Conservation (phyloP, 805 yeast genomes). For the Blastobotrys chiropterorum region DNA sequence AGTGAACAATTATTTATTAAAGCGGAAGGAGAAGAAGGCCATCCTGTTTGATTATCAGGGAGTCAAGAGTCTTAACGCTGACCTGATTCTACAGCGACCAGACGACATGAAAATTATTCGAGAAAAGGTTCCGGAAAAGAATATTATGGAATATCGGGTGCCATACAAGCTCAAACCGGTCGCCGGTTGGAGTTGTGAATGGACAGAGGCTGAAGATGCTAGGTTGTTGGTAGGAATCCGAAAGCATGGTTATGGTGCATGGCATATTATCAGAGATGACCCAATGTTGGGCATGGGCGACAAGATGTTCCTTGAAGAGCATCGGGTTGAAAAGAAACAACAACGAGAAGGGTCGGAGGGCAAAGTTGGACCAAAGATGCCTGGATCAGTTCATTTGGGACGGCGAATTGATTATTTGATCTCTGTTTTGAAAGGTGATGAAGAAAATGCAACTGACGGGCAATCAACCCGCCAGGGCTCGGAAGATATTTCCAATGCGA, state of each 20-base stretch:
- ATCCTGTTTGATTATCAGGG: conserved; percentile 82
- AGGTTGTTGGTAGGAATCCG: conserved; percentile 79
- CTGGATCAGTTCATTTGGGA: conserved; percentile 87
- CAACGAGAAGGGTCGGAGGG: conserved; percentile 28
- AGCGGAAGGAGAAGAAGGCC: conserved; percentile 69
- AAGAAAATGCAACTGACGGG: conserved; percentile 8
- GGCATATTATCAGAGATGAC: conserved; percentile 93
- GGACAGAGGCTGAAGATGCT: conserved; percentile 81
- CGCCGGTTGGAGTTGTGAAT: conserved; percentile 83
- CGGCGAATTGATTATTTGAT: conserved; percentile 88
- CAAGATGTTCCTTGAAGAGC: conserved; percentile 65
- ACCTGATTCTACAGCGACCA: conserved; percentile 74
- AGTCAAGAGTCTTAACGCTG: conserved; percentile 87
- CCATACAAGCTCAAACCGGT: conserved; percentile 68
- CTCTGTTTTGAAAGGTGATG: conserved; percentile 47
- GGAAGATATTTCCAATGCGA: not conserved
- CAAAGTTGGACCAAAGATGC: conserved; percentile 56
- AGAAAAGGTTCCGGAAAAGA: conserved; percentile 44
- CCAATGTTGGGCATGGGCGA: conserved; percentile 82
- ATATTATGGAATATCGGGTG: conserved; percentile 52
- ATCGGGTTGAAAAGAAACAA: conserved; percentile 31
- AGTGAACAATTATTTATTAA: conserved; percentile 26
- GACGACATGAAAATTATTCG: conserved; percentile 69
- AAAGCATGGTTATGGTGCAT: conserved; percentile 93
- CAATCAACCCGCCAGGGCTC: conserved; percentile 1